Evolutionary conservation across 176 grass and related monocot species (phyloP), one percentile per base, ranked within the genome.

Genomic region (Rhynchospora pubera): DNA sequence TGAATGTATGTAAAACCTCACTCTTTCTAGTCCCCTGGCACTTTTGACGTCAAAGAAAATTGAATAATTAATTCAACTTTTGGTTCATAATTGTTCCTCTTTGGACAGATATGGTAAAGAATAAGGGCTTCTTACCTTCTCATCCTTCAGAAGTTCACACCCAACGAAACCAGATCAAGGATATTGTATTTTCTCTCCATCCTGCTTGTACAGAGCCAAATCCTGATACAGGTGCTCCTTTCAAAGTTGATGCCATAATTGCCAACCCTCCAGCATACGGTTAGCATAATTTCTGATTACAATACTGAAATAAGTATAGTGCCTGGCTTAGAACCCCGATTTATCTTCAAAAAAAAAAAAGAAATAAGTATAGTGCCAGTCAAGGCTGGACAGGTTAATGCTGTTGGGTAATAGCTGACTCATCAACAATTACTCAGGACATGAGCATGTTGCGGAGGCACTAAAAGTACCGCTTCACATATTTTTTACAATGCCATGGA

Each of bases 401-500:
- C 9, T 57, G 53, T 79, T 79, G 13, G 24, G 12, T 56, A 78
- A 34, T 79, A 87, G 79, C 83, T 83, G 83, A 90, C 56, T 81
- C 58, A 76, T 62, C 62, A 39, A 79, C 79, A 58, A 52, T 86
- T 94, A 45, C 85, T 85, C 88, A 97, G 95, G 95, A 55, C 95
- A 97, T 87, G 91, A 84, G 4, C 95, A 97, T 82, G 95, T 94
- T 88, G 95, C 95, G 19, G 95, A 97, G 86, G 86, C 88, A 59
- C 79, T 97, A 67, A 91, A 94, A 80, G 90, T 97, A 84, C 95
- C 95, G 22, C 88, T 97, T 91, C 95, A 97, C 84, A 89, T 97
- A 92, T 97, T 97, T 87, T 97, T 97, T 89, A 97, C 95, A 78
- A 97, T 97, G 95, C 95, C 95, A 83, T 97, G 95, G 95, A 97